Evolutionary conservation across 2,329 filamentous ascomycete species (phyloP), one percentile per base, ranked within the genome.

Genomic region (Epichloe gansuensis): DNA sequence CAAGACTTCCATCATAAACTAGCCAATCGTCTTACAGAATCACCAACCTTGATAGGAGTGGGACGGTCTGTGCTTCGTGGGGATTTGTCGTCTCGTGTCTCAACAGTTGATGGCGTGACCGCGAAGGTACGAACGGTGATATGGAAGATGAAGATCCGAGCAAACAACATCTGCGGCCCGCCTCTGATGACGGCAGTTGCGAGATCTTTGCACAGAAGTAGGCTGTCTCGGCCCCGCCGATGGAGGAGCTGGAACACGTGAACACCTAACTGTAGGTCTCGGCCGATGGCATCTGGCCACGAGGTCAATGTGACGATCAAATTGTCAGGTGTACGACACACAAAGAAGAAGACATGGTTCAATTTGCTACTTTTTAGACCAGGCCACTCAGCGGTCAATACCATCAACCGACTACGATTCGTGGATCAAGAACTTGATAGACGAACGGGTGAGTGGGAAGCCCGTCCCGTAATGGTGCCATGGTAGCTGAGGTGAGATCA

Each of bases 11-110:
- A 34, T 41, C 51, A 43, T 17, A 34, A 27, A 12, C 31, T 15
- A 51, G 45, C 59, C 58, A 60, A 63, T 61, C 53, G 55, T 45
- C 47, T 49, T 31, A 46, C 53, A 58, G 57, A 51, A 53, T 51
- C 40, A 21, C 38, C 41, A 53, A 38, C 44, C 53, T 51, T 51
- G 51, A n/a, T 31, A 31, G 27, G 9, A 31, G 27, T 31, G 27
- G 13, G 23, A 15, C 43, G n/a, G 17, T 5, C 17, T 46, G 38
- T 41, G n/a, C 15, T 34, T n/a, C 25, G 38, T 43, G 38, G 15
- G 12, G 9, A 31, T 31, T 47, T 12, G 39, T 45, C 11, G 31
- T 40, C 21, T 21, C 23, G 12, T 27, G 9, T 13, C 27, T 12
- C 27, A 21, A 21, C 25, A n/a, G 4, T 34, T 46, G 43, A 46